Base-by-base conservation (phyloP, 768 basidiomycete species). In the Hysterangium stoloniferum region DNA sequence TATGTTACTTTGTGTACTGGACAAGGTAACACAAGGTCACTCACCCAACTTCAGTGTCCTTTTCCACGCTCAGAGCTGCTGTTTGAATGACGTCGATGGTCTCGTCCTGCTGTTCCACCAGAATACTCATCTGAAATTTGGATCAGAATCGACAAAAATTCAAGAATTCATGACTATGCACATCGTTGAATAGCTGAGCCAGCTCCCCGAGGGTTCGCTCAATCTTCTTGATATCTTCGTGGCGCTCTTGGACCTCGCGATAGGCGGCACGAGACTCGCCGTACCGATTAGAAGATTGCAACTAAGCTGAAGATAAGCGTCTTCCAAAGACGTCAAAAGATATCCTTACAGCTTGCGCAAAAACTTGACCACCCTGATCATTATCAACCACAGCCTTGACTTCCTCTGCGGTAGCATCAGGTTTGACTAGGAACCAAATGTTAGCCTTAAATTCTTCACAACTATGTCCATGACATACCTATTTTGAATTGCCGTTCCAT, bases 151-250 rank as follows among this genome's bases (percentile, higher is more conserved):
- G 43, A 47, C 22, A 34, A 52, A n/a, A 17, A 34, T 8, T n/a
- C 6, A 34, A n/a, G 34, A 34, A 35, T 12, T 41, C 43, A 27
- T 13, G 20, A 19, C 6, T 6, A 56, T 75, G 22, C 53, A 86
- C 88, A 59, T 97, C 93, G 55, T 74, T 79, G 68, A 94, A 92
- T 58, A 97, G 67, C 61, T 90, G 86, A 3, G 86, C 88, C 43
- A 97, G 73, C 64, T 95, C 90, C n/a, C 78, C 83, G 41, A 95
- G 68, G 3, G 92, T 96, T 58, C 78, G 73, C 64, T 95, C 91
- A 62, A 95, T 90, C 63, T 77, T 80, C 57, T 77, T 75, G 57
- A 97, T 78, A 54, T 96, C 91, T 59, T 83, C 76, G 62, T 94
- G 90, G 31, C 93, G 77, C 52, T 86, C 80, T 62, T 94, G 93